Evolutionary conservation across 2,329 filamentous ascomycete genomes (phyloP).

Genomic region (Spiromastix sp.): DNA sequence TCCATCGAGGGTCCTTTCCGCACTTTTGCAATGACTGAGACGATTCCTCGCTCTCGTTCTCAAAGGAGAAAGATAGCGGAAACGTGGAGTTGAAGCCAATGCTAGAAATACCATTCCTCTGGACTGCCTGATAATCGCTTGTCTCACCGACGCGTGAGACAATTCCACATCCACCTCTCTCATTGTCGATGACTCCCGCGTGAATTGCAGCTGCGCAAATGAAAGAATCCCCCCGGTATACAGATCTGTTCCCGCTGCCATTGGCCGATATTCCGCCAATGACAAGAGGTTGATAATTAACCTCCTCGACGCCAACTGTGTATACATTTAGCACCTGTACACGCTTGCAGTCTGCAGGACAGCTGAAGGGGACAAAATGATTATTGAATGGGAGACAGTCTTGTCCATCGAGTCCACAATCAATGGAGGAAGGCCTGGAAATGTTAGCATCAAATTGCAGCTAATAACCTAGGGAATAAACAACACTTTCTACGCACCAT

Average conservation of each 20-base stretch:
- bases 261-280: slow-evolving; percentile 41
- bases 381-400: slow-evolving; percentile 1
- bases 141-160: slow-evolving; percentile 44
- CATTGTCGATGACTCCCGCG: slow-evolving; percentile 45
- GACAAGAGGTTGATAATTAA: slow-evolving; percentile 45
- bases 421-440: slow-evolving; percentile 18
- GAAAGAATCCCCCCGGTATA: slow-evolving; percentile 52
- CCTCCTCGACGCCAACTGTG: slow-evolving; percentile 44
- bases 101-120: slow-evolving; percentile 42
- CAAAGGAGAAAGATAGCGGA: slow-evolving; percentile 47
- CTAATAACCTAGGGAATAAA: too few species aligned
- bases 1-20: slow-evolving; percentile 50
- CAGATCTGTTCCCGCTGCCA: slow-evolving; percentile 30
- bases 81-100: slow-evolving; percentile 47
- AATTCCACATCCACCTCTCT: slow-evolving; percentile 47
- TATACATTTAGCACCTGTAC: slow-evolving; percentile 45
- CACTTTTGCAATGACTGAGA: slow-evolving; percentile 13
- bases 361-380: slow-evolving; percentile 41
- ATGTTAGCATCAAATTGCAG: neutral
- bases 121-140: slow-evolving; percentile 33
- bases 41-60: slow-evolving; percentile 26
- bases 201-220: slow-evolving; percentile 52
- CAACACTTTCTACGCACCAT: slow-evolving; percentile 26
- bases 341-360: slow-evolving; percentile 46
- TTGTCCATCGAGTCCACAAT: slow-evolving; percentile 5